Evolutionary conservation across 345 rosid species (phyloP).

Genomic region (Odontarrhena argentea): DNA sequence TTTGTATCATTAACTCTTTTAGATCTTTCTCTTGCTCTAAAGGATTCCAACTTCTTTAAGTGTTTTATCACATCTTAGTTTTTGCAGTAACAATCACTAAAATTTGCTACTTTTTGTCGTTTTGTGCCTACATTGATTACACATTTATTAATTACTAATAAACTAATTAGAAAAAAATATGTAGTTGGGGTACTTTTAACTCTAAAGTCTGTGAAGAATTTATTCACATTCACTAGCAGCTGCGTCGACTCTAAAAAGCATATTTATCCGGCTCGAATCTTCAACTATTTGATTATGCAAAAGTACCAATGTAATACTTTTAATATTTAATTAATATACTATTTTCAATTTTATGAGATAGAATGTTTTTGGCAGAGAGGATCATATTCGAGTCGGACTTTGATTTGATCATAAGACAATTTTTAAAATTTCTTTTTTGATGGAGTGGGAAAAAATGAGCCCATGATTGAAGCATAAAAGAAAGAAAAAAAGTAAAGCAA

Average conservation of each 20-base stretch:
- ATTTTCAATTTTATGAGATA: slow-evolving; percentile 4
- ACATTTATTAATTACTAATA: slow-evolving; percentile 8
- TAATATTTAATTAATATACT: neutral
- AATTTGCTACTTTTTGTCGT: slow-evolving; percentile 25
- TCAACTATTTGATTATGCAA: slow-evolving; percentile 36
- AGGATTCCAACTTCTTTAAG: neutral
- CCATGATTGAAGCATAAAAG: slow-evolving; percentile 34
- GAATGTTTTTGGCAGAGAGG: slow-evolving; percentile 20
- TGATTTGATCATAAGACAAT: slow-evolving; percentile 25
- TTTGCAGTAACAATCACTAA: slow-evolving; percentile 18
- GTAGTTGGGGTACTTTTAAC: slow-evolving; percentile 13
- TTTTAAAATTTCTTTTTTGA: slow-evolving; percentile 13
- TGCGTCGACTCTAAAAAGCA: slow-evolving; percentile 34
- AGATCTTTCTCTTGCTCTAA: slow-evolving; percentile 20
- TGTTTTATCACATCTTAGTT: slow-evolving; percentile 11
- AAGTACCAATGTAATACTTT: slow-evolving; percentile 22
- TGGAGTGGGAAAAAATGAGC: slow-evolving; percentile 21
- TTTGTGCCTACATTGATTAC: neutral
- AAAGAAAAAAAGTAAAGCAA: slow-evolving; percentile 19
- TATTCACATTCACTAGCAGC: slow-evolving; percentile 36
- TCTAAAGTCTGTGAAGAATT: slow-evolving; percentile 34
- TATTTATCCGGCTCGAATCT: slow-evolving; percentile 21
- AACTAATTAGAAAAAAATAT: neutral
- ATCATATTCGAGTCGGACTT: slow-evolving; percentile 36
- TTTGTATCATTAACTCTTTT: slow-evolving; percentile 11